These are phyloP conservation scores for Dillenia suffruticosa DNA, from an alignment of 164 flowering plant species.

Conservation along the genomic window DNA sequence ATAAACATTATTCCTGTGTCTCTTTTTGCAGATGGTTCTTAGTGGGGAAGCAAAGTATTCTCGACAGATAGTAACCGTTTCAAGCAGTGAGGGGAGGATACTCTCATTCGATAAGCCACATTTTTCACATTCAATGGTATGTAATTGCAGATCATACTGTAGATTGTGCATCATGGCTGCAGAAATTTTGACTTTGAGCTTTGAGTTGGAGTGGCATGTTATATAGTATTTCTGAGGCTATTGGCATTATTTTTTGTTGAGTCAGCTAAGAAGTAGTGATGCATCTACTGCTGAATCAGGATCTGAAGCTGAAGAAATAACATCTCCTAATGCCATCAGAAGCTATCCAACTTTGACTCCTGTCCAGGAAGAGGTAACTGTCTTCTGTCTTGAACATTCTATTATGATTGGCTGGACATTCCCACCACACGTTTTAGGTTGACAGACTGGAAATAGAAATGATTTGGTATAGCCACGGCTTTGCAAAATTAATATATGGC, in stretches of 20 bases:
- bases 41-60: conserved; percentile 11
- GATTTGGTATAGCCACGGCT: too few species aligned
- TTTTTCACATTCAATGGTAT: background rate
- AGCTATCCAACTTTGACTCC: conserved; percentile 76
- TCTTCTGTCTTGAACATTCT: background rate
- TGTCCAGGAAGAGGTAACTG: conserved; percentile 81
- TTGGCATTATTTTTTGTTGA: conserved; percentile 1
- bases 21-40: conserved; percentile 36
- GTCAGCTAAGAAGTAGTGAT: conserved; percentile 79
- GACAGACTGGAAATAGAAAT: too few species aligned
- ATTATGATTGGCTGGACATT: too few species aligned
- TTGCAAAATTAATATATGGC: too few species aligned
- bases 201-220: too few species aligned
- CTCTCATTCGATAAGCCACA: background rate
- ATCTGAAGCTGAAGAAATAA: conserved; percentile 91
- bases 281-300: conserved; percentile 96
- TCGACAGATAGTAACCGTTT: background rate
- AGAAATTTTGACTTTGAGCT: too few species aligned
- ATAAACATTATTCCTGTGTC: background rate
- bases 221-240: too few species aligned
- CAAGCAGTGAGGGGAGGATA: conserved; percentile 6
- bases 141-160: too few species aligned
- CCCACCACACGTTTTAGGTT: too few species aligned
- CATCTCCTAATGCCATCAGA: conserved; percentile 66
- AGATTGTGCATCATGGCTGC: too few species aligned